Base-by-base conservation (phyloP, 2,329 filamentous ascomycete genomes). In the Periconia sp. region DNA sequence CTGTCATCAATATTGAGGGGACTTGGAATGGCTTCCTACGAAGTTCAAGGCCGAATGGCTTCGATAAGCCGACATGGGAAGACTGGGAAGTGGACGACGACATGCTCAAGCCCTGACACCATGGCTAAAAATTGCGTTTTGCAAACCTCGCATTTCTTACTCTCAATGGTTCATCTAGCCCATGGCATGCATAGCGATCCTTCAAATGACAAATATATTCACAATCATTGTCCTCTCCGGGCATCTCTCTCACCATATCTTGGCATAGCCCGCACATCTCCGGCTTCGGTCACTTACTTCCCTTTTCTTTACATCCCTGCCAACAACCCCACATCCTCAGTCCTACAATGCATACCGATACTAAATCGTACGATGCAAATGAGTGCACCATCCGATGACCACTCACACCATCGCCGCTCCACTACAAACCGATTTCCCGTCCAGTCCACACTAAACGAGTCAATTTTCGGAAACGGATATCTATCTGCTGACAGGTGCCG, bases 31-130 rank as follows among this genome's bases (percentile, higher is more conserved):
- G 69, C 19, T 79, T 78, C 50, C 47, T 74, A 21, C 68, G 76
- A 29, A 74, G 71, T 32, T 74, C 74, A 46, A 70, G 76, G 43
- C 78, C 79, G 4, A 82, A 81, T 62, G 79, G 78, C 2, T 73
- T 66, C 22, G 78, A 82, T 62, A 56, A 59, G 28, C 67, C 78
- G 4, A 73, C 63, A 11, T 82, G 79, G 79, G 63, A 71, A 13
- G 66, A 56, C n/a, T 73, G 70, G 70, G 69, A 73, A 45, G 59
- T 73, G n/a, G 70, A 71, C 38, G 59, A 66, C 23, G 68, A 65
- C 31, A 65, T 72, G 59, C 32, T 72, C 34, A 59, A 52, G 42
- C 35, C 46, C 21, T 67, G 39, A 59, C 24, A 26, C 15, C 16
- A 16, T 13, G 15, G 16, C 24, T 29, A 18, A 17, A 31, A 10